Evolutionary conservation across 331 rosid species (phyloP).

Genomic region (Cydonia oblonga): DNA sequence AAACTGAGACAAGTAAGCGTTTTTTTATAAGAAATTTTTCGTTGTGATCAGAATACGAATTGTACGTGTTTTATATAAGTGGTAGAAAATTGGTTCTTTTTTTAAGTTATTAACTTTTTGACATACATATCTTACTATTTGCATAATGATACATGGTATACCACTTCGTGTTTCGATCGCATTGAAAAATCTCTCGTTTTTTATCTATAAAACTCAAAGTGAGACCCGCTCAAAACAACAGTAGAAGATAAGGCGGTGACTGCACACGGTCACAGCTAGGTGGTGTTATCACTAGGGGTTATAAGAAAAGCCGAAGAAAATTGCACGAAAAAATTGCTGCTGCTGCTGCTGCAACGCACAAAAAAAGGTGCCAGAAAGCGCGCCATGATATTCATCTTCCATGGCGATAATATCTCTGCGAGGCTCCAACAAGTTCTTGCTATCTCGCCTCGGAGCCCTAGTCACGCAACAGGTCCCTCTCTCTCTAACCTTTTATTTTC

Average conservation of each 20-base stretch:
- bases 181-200: no score
- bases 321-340: not conserved
- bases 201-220: no score
- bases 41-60: no score
- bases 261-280: not conserved
- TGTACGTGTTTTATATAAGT: no score
- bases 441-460: conserved; percentile 29
- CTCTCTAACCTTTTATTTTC: not conserved
- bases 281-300: not conserved
- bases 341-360: not conserved
- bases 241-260: not conserved
- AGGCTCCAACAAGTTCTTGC: conserved; percentile 18
- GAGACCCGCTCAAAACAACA: not conserved
- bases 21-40: no score
- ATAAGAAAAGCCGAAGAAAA: not conserved
- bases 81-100: no score
- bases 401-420: conserved; percentile 25
- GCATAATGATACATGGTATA: no score
- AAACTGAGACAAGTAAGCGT: no score
- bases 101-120: no score
- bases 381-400: conserved; percentile 25
- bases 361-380: not conserved
- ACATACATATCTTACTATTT: no score
- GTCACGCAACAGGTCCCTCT: conserved; percentile 29
- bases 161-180: no score